Evolutionary conservation across 139 green algal species (phyloP).

Genomic region (Chlamydomonas sp.): DNA sequence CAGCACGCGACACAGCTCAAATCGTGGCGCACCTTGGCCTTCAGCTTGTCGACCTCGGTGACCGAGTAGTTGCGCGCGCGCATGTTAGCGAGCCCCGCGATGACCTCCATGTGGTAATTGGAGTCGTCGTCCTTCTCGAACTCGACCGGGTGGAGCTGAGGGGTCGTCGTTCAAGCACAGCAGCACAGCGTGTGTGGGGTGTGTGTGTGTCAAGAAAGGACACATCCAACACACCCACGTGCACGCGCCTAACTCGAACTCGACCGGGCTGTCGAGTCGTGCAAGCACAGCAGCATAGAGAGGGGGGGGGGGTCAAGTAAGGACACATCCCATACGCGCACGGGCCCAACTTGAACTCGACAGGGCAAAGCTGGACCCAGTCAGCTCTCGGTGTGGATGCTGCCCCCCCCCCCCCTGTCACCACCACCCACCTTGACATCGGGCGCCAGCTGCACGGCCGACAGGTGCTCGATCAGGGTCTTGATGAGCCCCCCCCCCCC

Average conservation of each 20-base stretch:
- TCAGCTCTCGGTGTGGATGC: not conserved
- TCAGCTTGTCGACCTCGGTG: constrained; percentile 26
- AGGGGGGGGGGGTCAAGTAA: no score
- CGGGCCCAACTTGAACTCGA: constrained; percentile 53
- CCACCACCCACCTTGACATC: not conserved
- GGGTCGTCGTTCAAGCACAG: not conserved
- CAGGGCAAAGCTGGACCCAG: no score
- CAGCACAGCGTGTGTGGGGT: no score
- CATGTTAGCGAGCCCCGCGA: constrained; percentile 94
- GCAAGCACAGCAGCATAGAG: no score
- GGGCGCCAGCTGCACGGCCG: constrained; percentile 7
- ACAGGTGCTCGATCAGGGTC: constrained; percentile 49
- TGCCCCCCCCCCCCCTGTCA: not conserved
- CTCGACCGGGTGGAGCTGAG: constrained; percentile 7
- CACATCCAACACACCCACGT: no score
- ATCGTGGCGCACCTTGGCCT: constrained; percentile 5
- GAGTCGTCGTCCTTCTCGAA: constrained; percentile 89
- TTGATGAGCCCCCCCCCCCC: no score
- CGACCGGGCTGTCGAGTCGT: no score
- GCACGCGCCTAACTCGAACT: no score
- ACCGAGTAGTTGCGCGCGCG: constrained; percentile 91
- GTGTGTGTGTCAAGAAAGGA: no score
- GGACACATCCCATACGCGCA: constrained; percentile 29
- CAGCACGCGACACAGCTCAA: not conserved
- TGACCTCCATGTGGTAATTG: constrained; percentile 97